Base-by-base conservation (phyloP, 2,329 filamentous ascomycete genomes). In the Alternaria brassicae region DNA sequence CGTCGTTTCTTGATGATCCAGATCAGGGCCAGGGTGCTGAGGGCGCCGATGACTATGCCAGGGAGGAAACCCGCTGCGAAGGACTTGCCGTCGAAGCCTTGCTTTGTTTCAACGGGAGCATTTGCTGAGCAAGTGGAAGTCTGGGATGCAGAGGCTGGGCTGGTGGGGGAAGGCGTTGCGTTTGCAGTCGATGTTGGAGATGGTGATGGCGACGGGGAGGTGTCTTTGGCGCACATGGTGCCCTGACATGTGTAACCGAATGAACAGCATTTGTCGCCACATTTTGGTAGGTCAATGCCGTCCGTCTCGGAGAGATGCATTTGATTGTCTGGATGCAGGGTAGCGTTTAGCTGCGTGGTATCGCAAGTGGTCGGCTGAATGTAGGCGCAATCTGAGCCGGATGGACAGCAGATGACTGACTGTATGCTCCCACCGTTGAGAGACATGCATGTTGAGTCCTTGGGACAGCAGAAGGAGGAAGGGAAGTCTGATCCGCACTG, bases 371-470 rank as follows among this genome's bases (percentile, higher is more conserved):
- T 88, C 28, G 88, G 82, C 65, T 82, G 71, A 67, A 93, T 89
- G 47, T 75, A 81, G n/a, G 78, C 67, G 79, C 91, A 93, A 68
- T 82, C 81, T 34, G 65, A 61, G 34, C 82, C 85, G 1, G 75
- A 64, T 1, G 90, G 90, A 72, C 91, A 93, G 80, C 91, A 93
- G 48, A 93, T 80, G 13, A 89, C 83, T 0, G 89, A 91, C 6
- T 88, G 89, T 42, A 82, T 79, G n/a, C 80, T 85, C 10, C 88
- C 88, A 44, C 75, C 76, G 69, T 81, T 80, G 45, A 93, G 83
- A 1, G 82, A 69, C 39, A 86, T 79, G 77, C 91, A 93, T 3
- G 72, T 81, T 6, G 82, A 79, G 17, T 74, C 77, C 27, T 77
- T 61, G 3, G 83, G 77, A 72, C 91, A 93, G 81, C 90, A 92